Evolutionary conservation across 495 filamentous ascomycete genomes (phyloP).

Genomic region (Parachaetomium inaequale): DNA sequence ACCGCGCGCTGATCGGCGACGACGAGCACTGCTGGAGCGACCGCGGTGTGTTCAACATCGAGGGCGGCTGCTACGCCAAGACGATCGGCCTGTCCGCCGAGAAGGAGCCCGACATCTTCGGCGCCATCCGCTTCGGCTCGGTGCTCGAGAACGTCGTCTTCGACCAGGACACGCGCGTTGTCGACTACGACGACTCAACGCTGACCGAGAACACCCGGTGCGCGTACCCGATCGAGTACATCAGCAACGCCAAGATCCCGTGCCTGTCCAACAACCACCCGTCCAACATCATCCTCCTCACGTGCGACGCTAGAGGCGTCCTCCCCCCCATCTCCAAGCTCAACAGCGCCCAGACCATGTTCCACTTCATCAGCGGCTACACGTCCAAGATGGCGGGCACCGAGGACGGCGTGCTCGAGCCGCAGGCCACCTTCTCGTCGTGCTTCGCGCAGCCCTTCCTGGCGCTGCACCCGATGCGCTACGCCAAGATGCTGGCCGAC

Average conservation of each 20-base stretch:
- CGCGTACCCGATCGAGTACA: slow-evolving; percentile 99
- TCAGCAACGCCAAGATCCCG: slow-evolving; percentile 96
- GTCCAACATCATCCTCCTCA: slow-evolving; percentile 94
- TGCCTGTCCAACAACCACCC: slow-evolving; percentile 86
- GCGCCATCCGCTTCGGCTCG: slow-evolving; percentile 93
- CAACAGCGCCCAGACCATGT: slow-evolving; percentile 94
- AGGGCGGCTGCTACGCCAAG: slow-evolving; percentile 99
- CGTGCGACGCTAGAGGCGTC: slow-evolving; percentile 95
- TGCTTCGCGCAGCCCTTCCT: slow-evolving; percentile 99
- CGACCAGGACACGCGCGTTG: slow-evolving; percentile 79
- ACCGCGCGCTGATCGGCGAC: slow-evolving; percentile 93
- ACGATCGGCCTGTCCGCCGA: slow-evolving; percentile 95
- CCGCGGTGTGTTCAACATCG: slow-evolving; percentile 96
- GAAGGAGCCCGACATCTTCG: slow-evolving; percentile 98
- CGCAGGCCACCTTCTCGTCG: slow-evolving; percentile 96
- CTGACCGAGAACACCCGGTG: slow-evolving; percentile 98
- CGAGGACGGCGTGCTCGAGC: slow-evolving; percentile 93
- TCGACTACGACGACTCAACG: slow-evolving; percentile 92
- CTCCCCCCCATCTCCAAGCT: slow-evolving; percentile 98
- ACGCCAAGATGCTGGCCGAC: slow-evolving; percentile 94
- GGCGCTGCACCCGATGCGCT: slow-evolving; percentile 98
- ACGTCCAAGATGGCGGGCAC: slow-evolving; percentile 99
- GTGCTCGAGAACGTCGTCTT: slow-evolving; percentile 99
- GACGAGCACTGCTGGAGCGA: slow-evolving; percentile 99
- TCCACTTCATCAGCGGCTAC: slow-evolving; percentile 99